Conservation (phyloP, 192 early-diverging fungal genomes). For the Coemansia sp. region DNA sequence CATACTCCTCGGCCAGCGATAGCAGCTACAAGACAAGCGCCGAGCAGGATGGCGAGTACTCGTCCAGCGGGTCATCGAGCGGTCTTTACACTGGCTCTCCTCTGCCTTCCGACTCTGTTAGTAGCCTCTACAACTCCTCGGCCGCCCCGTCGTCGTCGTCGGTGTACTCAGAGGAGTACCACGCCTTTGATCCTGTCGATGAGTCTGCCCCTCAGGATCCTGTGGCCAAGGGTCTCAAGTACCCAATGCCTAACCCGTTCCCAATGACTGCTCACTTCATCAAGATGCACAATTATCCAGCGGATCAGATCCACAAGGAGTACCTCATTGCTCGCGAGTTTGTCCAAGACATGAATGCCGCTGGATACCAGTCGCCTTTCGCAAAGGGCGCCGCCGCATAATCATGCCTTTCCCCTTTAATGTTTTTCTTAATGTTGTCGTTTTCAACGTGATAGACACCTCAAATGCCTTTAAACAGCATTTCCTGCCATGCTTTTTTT, state of each 20-base stretch:
- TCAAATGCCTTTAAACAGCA: not conserved
- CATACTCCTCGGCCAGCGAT: not conserved
- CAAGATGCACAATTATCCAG: constrained; percentile 45
- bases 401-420: not conserved
- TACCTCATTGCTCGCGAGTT: constrained; percentile 38
- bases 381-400: constrained; percentile 21
- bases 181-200: constrained; percentile 2
- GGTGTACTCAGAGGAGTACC: constrained; percentile 25
- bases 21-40: not conserved
- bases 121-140: not conserved
- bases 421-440: not conserved
- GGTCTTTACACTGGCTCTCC: constrained; percentile 11
- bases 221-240: constrained; percentile 12
- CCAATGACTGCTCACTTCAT: constrained; percentile 27
- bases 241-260: constrained; percentile 45
- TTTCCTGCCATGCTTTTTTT: not conserved
- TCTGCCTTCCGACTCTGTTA: constrained; percentile 8
- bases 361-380: constrained; percentile 48
- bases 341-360: constrained; percentile 43
- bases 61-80: constrained; percentile 4
- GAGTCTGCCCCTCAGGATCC: not conserved
- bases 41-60: not conserved
- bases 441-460: not conserved
- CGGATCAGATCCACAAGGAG: constrained; percentile 34
- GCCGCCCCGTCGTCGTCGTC: not conserved